Base-by-base conservation (phyloP, 2,329 filamentous ascomycete genomes). In the Aquanectria penicillioides region DNA sequence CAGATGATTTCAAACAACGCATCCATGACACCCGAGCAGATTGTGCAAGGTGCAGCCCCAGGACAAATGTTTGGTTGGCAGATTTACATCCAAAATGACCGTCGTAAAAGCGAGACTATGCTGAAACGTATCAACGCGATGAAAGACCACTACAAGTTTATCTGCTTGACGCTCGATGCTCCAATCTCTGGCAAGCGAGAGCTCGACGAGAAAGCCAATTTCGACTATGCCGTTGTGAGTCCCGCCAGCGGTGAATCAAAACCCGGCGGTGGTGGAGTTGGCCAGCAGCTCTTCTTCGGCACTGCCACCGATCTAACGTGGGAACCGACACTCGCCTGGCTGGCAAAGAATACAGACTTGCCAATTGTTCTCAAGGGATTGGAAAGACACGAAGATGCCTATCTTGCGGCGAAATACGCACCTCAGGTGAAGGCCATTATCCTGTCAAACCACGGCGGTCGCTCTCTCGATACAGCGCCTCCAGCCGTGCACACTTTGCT, bases 341-440 rank as follows among this genome's bases (percentile, higher is more conserved):
- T 63, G 46, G n/a, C 15, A 5, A 36, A 18, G 88, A 71, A 79
- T 90, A 6, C 77, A 80, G 70, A 75, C 79, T 54, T 81, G 86
- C 76, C 87, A 70, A 64, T 91, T 79, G 76, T 87, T 64, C 44
- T 92, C n/a, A 92, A 92, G 73, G 89, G 89, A 0, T 84, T 92
- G 18, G 88, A 91, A 76, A 86, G 83, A 12, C 83, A 86, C 0
- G 77, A 78, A 33, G 89, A 92, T 71, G 89, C 88, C 17, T 77
- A 80, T 55, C 81, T 77, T 63, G 86, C 85, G 3, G 81, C 87
- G 17, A 82, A 89, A 49, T 70, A 81, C 13, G n/a, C n/a, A n/a
- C 52, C 56, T 7, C 88, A 86, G 0, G 41, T 59, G 34, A 49
- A 59, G 28, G 56, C 41, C 20, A 89, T 92, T 44, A 82, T 92